Evolutionary conservation across 768 basidiomycete genomes (phyloP).

Genomic region (Lactifluus volemus): DNA sequence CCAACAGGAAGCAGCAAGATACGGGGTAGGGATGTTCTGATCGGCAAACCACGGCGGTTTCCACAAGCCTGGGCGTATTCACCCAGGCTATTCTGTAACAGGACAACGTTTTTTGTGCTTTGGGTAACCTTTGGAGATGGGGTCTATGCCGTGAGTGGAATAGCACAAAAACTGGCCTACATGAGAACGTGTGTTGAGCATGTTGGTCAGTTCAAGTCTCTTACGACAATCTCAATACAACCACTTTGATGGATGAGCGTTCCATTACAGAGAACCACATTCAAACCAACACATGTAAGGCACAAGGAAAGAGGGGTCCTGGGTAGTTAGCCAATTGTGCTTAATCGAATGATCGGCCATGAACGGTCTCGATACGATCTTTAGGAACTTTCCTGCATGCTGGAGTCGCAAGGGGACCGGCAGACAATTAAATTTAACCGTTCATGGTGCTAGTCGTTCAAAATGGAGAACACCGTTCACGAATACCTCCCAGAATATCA

Average conservation of each 20-base stretch:
- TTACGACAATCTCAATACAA: neutral
- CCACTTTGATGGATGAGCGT: neutral
- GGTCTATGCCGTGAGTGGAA: neutral
- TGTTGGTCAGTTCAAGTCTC: neutral
- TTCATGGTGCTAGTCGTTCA: too few species aligned
- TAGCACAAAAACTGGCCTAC: neutral
- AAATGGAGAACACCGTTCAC: neutral
- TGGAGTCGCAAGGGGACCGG: neutral
- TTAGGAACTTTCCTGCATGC: neutral
- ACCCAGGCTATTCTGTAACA: neutral
- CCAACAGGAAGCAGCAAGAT: neutral
- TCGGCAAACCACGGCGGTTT: slow-evolving; percentile 5
- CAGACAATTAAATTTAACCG: neutral
- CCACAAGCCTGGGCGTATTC: neutral
- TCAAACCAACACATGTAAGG: neutral
- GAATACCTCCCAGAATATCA: neutral
- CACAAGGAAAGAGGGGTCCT: neutral
- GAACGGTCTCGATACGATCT: neutral
- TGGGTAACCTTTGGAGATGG: neutral
- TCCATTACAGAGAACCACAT: neutral
- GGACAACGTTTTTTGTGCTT: neutral
- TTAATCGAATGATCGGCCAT: slow-evolving; percentile 4
- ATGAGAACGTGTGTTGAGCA: neutral
- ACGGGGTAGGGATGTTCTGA: neutral
- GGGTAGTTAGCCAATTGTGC: neutral